Conservation (phyloP, 345 rosid species). For the Citrus trifoliata region DNA sequence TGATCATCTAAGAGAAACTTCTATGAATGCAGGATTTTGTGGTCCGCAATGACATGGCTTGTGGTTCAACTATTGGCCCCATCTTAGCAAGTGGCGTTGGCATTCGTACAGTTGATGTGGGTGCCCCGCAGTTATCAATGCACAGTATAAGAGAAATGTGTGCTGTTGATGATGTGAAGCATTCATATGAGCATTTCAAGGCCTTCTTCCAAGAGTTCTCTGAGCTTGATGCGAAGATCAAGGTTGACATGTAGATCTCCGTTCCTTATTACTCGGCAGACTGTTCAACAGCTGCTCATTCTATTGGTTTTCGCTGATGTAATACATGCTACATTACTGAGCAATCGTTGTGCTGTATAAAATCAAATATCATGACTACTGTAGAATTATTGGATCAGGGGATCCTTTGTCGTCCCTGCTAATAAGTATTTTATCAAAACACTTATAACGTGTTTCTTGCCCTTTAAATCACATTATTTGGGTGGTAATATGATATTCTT, state of each 20-base stretch:
- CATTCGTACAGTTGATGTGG: constrained; percentile 91
- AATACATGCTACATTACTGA: neutral
- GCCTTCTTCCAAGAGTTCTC: constrained; percentile 74
- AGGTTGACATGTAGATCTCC: constrained; percentile 44
- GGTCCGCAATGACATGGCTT: constrained; percentile 91
- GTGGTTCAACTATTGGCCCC: constrained; percentile 98
- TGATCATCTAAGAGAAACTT: constrained; percentile 3
- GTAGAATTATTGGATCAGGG: neutral
- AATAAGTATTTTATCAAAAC: too few species aligned
- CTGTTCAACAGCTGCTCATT: neutral
- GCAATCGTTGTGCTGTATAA: neutral
- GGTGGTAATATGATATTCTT: neutral
- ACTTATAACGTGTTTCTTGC: neutral
- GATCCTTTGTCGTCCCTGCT: neutral
- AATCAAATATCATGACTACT: neutral
- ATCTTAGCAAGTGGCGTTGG: constrained; percentile 94
- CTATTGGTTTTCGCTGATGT: neutral
- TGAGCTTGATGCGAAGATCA: constrained; percentile 61
- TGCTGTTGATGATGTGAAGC: constrained; percentile 74
- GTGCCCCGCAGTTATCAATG: constrained; percentile 96
- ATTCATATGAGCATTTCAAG: constrained; percentile 89
- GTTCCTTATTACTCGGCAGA: neutral
- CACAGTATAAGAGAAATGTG: constrained; percentile 98
- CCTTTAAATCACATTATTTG: neutral
- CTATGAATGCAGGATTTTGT: constrained; percentile 69